These are phyloP conservation scores for Gonapodya prolifera DNA, from an alignment of 192 early-diverging fungal species.

Conservation along the genomic window DNA sequence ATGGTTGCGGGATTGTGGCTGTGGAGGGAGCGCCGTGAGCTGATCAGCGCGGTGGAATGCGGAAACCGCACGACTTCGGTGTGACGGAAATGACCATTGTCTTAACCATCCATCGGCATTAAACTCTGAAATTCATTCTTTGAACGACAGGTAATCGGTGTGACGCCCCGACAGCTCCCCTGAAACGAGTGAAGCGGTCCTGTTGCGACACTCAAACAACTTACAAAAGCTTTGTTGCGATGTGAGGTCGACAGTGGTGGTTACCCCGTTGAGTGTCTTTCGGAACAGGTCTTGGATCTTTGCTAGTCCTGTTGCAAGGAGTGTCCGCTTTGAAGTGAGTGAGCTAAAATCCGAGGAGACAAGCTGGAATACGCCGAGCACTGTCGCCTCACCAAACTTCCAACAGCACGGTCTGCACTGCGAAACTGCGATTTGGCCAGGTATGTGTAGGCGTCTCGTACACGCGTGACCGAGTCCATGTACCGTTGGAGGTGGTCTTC, in stretches of 20 bases:
- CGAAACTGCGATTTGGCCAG: neutral
- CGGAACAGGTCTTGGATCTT: constrained; percentile 44
- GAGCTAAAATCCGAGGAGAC: no score
- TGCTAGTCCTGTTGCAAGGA: constrained; percentile 34
- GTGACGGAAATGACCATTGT: no score
- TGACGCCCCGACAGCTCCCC: no score
- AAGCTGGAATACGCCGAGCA: neutral
- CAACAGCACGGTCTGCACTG: neutral
- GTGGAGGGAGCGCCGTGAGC: no score
- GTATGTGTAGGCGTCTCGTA: neutral
- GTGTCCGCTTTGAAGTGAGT: constrained; percentile 12
- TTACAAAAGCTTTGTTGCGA: constrained; percentile 8
- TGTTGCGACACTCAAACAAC: no score
- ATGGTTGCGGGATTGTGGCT: neutral
- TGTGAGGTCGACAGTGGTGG: constrained; percentile 26
- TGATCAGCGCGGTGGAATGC: no score
- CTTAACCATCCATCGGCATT: no score
- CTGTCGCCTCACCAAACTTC: neutral
- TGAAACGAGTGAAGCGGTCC: no score
- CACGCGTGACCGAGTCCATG: neutral
- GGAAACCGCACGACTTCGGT: no score
- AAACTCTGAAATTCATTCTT: no score
- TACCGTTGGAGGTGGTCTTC: neutral
- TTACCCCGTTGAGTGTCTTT: constrained; percentile 27
- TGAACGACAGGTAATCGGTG: no score